Evolutionary conservation across 306 rosid genomes (phyloP).

Genomic region (Prunus persica): DNA sequence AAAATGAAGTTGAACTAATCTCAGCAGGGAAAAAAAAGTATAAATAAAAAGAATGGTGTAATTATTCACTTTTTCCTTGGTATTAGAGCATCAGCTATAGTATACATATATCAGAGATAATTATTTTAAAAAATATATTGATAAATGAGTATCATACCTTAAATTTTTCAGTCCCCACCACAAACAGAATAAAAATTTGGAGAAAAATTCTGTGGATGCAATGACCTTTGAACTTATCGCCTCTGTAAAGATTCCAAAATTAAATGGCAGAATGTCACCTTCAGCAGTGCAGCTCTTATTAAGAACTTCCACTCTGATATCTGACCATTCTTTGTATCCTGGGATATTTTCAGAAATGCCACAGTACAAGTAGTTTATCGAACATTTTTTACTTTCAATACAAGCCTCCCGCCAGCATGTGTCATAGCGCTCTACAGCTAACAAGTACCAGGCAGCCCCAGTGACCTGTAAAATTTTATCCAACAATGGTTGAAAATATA

Average conservation of each 20-base stretch:
- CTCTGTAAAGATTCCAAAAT: constrained; percentile 68
- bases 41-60: background rate
- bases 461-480: constrained; percentile 46
- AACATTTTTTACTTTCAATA: constrained; percentile 30
- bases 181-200: constrained; percentile 70
- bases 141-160: constrained; percentile 43
- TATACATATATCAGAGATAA: background rate
- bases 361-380: constrained; percentile 54
- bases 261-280: constrained; percentile 32
- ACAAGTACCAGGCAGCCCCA: constrained; percentile 84
- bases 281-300: constrained; percentile 32
- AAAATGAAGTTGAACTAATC: background rate
- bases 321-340: constrained; percentile 50
- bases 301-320: constrained; percentile 44
- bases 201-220: constrained; percentile 48
- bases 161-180: constrained; percentile 96
- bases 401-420: constrained; percentile 75
- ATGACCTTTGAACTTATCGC: constrained; percentile 57
- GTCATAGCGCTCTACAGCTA: constrained; percentile 72
- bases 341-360: constrained; percentile 16
- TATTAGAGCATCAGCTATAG: background rate
- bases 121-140: background rate
- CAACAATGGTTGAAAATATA: background rate
- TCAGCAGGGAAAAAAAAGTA: background rate
- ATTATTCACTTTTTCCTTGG: background rate